These are phyloP conservation scores for Cotoneaster glaucophyllus DNA, from an alignment of 306 rosid species.

Conservation along the genomic window DNA sequence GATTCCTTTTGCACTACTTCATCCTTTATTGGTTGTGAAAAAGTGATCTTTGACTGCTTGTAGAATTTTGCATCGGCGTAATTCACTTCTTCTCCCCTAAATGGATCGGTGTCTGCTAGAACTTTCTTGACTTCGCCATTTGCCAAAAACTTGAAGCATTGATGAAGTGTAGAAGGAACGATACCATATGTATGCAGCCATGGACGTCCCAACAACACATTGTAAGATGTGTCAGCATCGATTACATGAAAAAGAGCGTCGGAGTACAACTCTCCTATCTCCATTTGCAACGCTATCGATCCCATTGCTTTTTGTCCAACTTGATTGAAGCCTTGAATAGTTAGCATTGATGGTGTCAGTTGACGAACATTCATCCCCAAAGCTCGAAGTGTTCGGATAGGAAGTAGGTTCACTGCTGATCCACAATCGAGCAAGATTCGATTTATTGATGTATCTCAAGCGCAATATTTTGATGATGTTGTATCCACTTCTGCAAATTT, in stretches of 20 bases:
- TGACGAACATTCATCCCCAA: neutral
- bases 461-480: neutral
- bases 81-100: neutral
- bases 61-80: neutral
- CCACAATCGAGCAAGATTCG: neutral
- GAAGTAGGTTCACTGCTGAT: neutral
- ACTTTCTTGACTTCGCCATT: too few relatives aligned
- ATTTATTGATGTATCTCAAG: neutral
- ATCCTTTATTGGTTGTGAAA: too few relatives aligned
- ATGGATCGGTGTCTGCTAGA: too few relatives aligned
- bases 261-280: too few relatives aligned
- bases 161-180: too few relatives aligned
- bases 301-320: neutral
- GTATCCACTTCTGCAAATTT: neutral
- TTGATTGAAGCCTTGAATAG: neutral
- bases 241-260: too few relatives aligned
- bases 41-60: neutral
- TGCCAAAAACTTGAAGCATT: too few relatives aligned
- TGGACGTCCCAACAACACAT: too few relatives aligned
- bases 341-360: neutral
- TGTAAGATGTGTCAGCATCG: too few relatives aligned
- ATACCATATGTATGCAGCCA: too few relatives aligned
- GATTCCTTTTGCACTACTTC: neutral
- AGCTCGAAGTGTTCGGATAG: neutral
- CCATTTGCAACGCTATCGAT: too few relatives aligned